Conservation (phyloP, 352 stramenopile genomes). For the Phytophthora constricta region DNA sequence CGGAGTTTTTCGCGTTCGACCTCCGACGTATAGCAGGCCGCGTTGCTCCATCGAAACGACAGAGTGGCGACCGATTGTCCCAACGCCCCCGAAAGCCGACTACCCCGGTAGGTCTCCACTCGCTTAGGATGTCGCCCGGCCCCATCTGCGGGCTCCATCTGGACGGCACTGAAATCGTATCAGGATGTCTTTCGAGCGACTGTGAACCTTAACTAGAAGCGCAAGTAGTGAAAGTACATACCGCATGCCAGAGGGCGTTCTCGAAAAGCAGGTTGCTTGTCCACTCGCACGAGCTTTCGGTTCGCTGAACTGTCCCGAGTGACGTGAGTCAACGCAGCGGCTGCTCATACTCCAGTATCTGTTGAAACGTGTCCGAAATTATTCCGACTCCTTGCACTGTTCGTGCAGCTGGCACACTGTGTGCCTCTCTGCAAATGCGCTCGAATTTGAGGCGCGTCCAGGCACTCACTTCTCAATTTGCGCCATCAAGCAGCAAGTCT, state of each 20-base stretch:
- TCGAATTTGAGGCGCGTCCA: not conserved
- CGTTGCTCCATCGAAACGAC: slow-evolving; percentile 1
- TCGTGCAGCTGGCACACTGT: no score
- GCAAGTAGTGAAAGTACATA: slow-evolving; percentile 5
- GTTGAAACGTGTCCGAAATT: slow-evolving; percentile 18
- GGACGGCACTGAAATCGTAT: slow-evolving; percentile 22
- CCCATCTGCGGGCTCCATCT: slow-evolving; percentile 28
- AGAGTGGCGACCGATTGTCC: slow-evolving; percentile 2
- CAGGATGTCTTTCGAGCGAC: slow-evolving; percentile 7
- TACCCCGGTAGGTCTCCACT: not conserved
- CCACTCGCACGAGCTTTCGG: slow-evolving; percentile 19
- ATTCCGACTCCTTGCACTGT: slow-evolving; percentile 33
- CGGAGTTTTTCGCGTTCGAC: not conserved
- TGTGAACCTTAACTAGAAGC: not conserved
- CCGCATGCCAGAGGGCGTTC: no score
- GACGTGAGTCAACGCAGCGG: slow-evolving; percentile 19
- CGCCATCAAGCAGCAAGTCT: slow-evolving; percentile 11
- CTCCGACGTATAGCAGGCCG: not conserved
- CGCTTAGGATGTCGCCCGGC: slow-evolving; percentile 4
- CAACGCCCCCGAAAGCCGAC: not conserved
- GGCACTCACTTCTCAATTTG: slow-evolving; percentile 29
- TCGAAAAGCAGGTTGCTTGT: slow-evolving; percentile 12
- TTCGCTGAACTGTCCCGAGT: slow-evolving; percentile 24
- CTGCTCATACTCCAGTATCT: slow-evolving; percentile 28
- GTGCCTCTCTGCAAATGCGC: slow-evolving; percentile 7